A percentile compares a stretch with the other conserved stretches of the same genome.
Conservation (phyloP, 78 protist species). For the Dictyostelium intermedium region DNA sequence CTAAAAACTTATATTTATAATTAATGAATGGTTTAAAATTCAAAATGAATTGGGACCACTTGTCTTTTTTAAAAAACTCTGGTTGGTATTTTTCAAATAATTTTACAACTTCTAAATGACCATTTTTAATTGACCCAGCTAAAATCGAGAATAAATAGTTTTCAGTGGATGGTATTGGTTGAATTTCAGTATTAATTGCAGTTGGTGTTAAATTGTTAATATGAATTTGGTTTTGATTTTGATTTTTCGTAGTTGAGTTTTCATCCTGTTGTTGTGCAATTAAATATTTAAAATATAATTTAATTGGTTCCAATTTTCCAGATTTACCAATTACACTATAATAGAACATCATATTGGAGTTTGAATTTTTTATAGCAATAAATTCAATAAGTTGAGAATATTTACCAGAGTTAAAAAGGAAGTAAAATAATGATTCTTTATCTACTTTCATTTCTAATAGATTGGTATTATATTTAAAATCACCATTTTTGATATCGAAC, state of each 20-base stretch:
- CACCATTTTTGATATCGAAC: not conserved
- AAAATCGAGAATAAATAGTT: not conserved
- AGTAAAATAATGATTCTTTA: not conserved
- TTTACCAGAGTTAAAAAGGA: not conserved
- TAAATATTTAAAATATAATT: not conserved
- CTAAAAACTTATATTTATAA: not conserved
- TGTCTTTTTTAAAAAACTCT: not conserved
- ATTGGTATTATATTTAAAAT: not conserved
- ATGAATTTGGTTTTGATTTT: not conserved
- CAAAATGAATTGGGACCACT: not conserved
- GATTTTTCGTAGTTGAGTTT: not conserved
- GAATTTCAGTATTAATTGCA: not conserved
- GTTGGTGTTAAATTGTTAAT: not conserved
- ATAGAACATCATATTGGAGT: not conserved
- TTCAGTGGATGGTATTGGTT: not conserved
- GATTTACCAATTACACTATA: not conserved
- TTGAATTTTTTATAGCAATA: not conserved
- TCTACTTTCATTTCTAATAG: not conserved
- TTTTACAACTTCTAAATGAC: not conserved
- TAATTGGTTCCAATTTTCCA: not conserved
- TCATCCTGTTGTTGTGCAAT: not conserved
- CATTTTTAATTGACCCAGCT: not conserved
- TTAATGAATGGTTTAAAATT: not conserved
- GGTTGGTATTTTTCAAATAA: not conserved
- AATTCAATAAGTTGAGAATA: not conserved